Conservation (phyloP, 768 basidiomycete species). For the Boletus rubescentipes region DNA sequence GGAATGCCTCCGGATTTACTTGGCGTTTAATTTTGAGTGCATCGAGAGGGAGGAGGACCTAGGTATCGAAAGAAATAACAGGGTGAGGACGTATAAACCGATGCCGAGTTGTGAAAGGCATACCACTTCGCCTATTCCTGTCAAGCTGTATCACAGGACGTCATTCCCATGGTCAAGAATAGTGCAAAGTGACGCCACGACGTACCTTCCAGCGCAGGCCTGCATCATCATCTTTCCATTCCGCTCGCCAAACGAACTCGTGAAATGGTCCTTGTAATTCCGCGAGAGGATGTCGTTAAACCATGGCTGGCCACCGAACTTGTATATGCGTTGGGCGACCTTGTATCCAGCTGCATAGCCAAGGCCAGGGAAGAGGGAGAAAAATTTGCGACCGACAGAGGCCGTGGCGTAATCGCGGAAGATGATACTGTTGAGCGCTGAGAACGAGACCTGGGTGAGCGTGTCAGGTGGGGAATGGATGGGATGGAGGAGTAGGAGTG, state of each 20-base stretch:
- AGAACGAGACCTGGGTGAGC: conserved; percentile 53
- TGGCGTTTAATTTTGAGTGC: conserved; percentile 98
- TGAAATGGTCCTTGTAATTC: conserved; percentile 81
- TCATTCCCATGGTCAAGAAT: not conserved
- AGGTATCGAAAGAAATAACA: not conserved
- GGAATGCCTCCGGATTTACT: conserved; percentile 97
- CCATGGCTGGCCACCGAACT: conserved; percentile 98
- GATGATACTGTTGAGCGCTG: conserved; percentile 71
- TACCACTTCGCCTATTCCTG: conserved; percentile 93
- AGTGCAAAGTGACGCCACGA: not conserved
- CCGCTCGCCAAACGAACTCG: conserved; percentile 85
- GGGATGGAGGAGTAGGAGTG: not conserved
- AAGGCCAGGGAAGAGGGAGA: conserved; percentile 96
- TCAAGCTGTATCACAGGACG: conserved; percentile 43
- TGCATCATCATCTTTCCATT: conserved; percentile 96
- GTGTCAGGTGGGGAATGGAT: not conserved
- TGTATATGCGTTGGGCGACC: conserved; percentile 90
- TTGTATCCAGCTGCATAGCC: conserved; percentile 99
- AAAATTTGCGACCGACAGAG: conserved; percentile 61
- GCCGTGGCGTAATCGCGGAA: conserved; percentile 84
- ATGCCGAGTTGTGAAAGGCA: conserved; percentile 14
- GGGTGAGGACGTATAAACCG: not conserved
- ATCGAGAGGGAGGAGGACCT: conserved; percentile 94
- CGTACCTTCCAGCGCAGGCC: conserved; percentile 89
- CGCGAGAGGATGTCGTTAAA: conserved; percentile 89